Percentiles rank a stretch among this genome's conserved stretches.
Evolutionary conservation across 2,329 filamentous ascomycete species (phyloP).

Genomic region (Cordyceps javanica): DNA sequence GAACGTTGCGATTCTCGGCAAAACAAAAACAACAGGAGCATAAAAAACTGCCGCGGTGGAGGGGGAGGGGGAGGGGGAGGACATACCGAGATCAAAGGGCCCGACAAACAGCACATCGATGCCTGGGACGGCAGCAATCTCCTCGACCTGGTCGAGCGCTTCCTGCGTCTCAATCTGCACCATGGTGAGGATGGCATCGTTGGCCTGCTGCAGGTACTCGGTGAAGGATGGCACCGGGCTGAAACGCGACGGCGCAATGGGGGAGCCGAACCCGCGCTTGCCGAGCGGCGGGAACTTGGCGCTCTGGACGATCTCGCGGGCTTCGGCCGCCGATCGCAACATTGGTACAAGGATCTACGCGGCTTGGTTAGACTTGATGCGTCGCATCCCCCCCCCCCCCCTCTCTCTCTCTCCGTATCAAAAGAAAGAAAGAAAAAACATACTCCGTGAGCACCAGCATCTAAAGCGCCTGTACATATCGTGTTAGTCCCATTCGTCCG

Average conservation of each 20-base stretch:
- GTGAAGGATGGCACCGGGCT: constrained; percentile 37
- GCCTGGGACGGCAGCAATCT: constrained; percentile 53
- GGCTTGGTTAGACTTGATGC: not conserved
- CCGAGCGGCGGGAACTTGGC: constrained; percentile 47
- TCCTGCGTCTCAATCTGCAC: constrained; percentile 63
- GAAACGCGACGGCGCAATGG: constrained; percentile 38
- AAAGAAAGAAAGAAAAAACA: too few relatives aligned
- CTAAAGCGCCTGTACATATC: constrained; percentile 19
- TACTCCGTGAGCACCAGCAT: constrained; percentile 48
- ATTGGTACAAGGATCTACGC: constrained; percentile 40
- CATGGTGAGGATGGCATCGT: constrained; percentile 52
- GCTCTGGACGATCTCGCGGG: constrained; percentile 37
- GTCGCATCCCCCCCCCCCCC: too few relatives aligned
- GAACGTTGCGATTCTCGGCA: not conserved
- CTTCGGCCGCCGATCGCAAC: constrained; percentile 38
- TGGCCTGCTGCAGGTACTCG: constrained; percentile 44
- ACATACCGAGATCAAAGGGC: constrained; percentile 55
- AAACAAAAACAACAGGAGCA: not conserved
- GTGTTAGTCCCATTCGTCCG: not conserved
- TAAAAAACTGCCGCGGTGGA: too few relatives aligned
- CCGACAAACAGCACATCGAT: constrained; percentile 61
- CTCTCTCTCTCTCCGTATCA: too few relatives aligned
- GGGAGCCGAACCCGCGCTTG: constrained; percentile 43
- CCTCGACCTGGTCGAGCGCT: constrained; percentile 53
- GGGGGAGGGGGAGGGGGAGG: not conserved